These are phyloP conservation scores for Leavenworthia alabamica DNA, from an alignment of 345 rosid genomes.

Conservation along the genomic window DNA sequence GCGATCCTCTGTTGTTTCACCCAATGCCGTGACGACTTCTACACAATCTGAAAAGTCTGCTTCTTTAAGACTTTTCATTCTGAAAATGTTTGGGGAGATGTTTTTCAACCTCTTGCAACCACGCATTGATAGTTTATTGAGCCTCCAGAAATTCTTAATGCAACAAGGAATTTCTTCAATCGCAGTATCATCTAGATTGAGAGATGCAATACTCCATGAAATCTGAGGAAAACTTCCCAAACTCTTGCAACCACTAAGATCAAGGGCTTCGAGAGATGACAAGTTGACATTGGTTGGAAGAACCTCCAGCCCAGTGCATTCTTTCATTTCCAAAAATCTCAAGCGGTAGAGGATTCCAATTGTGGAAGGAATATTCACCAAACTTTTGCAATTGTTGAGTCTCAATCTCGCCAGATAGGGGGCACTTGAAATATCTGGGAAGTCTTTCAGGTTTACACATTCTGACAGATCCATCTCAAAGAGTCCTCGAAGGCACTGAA, in stretches of 20 bases:
- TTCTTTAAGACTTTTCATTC: background rate
- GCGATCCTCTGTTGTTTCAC: background rate
- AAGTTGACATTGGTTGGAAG: conserved; percentile 7
- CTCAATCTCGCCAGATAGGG: no score
- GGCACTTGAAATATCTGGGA: conserved; percentile 15
- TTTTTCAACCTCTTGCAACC: conserved; percentile 1
- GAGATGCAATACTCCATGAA: background rate
- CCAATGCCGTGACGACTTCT: background rate
- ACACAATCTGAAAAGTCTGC: conserved; percentile 1
- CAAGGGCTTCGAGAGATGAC: background rate
- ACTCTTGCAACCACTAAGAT: background rate
- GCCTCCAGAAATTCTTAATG: background rate
- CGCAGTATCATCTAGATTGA: background rate
- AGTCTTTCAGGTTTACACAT: background rate
- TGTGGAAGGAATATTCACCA: background rate
- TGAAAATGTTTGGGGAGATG: conserved; percentile 12
- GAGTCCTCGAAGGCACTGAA: conserved; percentile 4
- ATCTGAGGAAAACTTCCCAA: background rate
- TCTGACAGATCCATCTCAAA: background rate
- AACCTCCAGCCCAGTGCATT: background rate
- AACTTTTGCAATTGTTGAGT: conserved; percentile 17
- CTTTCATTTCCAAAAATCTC: no score
- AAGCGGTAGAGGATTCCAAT: no score
- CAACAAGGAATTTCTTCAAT: conserved; percentile 13
- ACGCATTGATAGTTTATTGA: fast-evolving